A percentile compares a stretch with the other conserved stretches of the same genome.
These are phyloP conservation scores for Coniochaeta hoffmannii DNA, from an alignment of 2,329 filamentous ascomycete genomes.

Conservation along the genomic window DNA sequence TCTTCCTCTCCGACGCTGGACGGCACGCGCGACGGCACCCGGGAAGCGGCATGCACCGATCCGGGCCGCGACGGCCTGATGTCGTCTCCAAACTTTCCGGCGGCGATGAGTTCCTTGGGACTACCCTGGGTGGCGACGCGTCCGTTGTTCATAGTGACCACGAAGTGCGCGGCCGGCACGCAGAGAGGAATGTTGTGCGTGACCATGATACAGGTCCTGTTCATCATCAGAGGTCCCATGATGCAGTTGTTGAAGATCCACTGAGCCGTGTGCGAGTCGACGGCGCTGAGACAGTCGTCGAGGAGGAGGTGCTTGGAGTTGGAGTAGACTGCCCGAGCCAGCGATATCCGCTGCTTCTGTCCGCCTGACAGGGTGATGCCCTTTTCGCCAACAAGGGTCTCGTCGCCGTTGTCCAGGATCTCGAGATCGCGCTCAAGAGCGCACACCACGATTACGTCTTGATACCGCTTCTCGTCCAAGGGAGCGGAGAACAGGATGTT, in stretches of 20 bases:
- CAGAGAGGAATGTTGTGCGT: conserved; percentile 93
- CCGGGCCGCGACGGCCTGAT: conserved; percentile 63
- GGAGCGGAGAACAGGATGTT: conserved; percentile 89
- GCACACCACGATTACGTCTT: conserved; percentile 82
- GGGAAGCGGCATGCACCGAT: conserved; percentile 59
- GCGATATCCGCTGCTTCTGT: conserved; percentile 93
- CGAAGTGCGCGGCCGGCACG: conserved; percentile 69
- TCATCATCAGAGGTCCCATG: conserved; percentile 78
- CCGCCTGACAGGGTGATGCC: conserved; percentile 94
- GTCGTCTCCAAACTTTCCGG: conserved; percentile 86
- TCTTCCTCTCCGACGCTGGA: conserved; percentile 66
- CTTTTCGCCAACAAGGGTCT: conserved; percentile 93
- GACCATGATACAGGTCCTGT: conserved; percentile 87
- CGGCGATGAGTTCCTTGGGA: conserved; percentile 68
- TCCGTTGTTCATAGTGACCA: conserved; percentile 84
- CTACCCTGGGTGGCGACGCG: conserved; percentile 70
- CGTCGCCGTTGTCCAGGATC: conserved; percentile 85
- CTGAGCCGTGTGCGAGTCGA: conserved; percentile 94
- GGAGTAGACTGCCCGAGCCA: conserved; percentile 95
- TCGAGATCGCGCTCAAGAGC: conserved; percentile 85
- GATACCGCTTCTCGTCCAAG: conserved; percentile 75
- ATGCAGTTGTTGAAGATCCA: conserved; percentile 97
- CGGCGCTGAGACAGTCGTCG: conserved; percentile 92
- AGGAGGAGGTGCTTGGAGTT: conserved; percentile 85
- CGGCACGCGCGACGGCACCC: conserved; percentile 67